A percentile compares a stretch with the other conserved stretches of the same genome.
phyloP scores from a whole-genome alignment of 805 yeast genomes.

The Kazachstania martiniae region DNA sequence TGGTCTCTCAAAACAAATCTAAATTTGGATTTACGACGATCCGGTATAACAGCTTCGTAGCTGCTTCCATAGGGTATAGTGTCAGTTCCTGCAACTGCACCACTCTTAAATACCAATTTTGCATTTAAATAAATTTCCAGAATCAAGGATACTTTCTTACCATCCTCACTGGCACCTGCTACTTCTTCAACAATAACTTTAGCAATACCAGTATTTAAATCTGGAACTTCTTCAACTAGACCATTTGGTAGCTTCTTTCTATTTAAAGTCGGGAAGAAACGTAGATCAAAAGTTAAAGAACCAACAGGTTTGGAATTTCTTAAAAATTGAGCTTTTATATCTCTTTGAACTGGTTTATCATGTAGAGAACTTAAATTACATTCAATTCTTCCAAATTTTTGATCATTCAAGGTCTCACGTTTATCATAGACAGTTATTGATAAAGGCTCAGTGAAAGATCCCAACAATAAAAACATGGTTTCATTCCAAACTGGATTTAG shows the following conservation, averaged over 20 bases:
- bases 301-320: constrained; percentile 84
- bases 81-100: constrained; percentile 38
- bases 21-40: constrained; percentile 60
- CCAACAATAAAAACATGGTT: constrained; percentile 56
- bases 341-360: constrained; percentile 39
- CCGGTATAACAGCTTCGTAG: constrained; percentile 58
- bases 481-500: constrained; percentile 77
- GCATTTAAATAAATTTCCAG: constrained; percentile 64
- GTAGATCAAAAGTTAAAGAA: constrained; percentile 53
- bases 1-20: constrained; percentile 57
- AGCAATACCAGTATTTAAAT: constrained; percentile 86
- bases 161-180: constrained; percentile 28
- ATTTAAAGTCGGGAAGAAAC: constrained; percentile 63
- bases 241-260: constrained; percentile 63
- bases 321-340: constrained; percentile 46
- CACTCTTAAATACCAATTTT: constrained; percentile 46
- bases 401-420: constrained; percentile 66
- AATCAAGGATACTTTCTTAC: constrained; percentile 49
- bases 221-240: constrained; percentile 76
- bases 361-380: constrained; percentile 60
- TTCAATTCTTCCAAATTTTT: constrained; percentile 65
- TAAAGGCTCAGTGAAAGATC: constrained; percentile 74
- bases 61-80: constrained; percentile 57
- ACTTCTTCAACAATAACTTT: constrained; percentile 39
- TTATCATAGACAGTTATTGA: constrained; percentile 61